A percentile compares a stretch with the other conserved stretches of the same genome.
Evolutionary conservation across 306 rosid species (phyloP).

Genomic region (Cucumis cinereus): DNA sequence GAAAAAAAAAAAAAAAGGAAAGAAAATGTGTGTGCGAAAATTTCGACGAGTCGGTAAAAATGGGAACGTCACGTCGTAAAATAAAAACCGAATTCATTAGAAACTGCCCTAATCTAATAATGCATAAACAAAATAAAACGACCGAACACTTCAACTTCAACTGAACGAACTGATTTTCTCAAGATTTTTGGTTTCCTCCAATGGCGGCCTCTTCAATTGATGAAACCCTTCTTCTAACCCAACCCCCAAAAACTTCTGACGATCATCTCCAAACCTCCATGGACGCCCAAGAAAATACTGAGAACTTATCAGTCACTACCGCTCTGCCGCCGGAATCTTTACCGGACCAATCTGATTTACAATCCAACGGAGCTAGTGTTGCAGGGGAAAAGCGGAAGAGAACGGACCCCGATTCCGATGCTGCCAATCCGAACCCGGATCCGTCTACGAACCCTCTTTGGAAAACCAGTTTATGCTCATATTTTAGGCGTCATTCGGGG

Average conservation of each 20-base stretch:
- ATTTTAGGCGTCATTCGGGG: slow-evolving; percentile 44
- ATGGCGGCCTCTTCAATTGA: slow-evolving; percentile 47
- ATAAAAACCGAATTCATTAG: not conserved
- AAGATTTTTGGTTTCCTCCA: not conserved
- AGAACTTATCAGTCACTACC: slow-evolving; percentile 2
- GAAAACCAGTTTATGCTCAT: slow-evolving; percentile 91
- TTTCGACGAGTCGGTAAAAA: not conserved
- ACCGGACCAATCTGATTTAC: slow-evolving; percentile 8
- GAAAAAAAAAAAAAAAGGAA: too few relatives aligned
- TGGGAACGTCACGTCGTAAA: not conserved
- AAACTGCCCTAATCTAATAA: not conserved
- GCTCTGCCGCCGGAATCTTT: not conserved
- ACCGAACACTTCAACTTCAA: not conserved
- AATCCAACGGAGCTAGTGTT: slow-evolving; percentile 20
- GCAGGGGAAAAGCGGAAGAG: slow-evolving; percentile 54
- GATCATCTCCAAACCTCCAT: not conserved
- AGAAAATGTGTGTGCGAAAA: not conserved
- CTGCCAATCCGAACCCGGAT: slow-evolving; percentile 3
- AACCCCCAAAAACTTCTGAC: slow-evolving; percentile 27
- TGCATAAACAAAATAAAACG: not conserved
- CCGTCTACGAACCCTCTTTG: slow-evolving; percentile 43
- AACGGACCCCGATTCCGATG: slow-evolving; percentile 18
- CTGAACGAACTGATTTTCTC: not conserved
- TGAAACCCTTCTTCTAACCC: slow-evolving; percentile 14
- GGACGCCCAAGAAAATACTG: slow-evolving; percentile 27